A percentile compares a stretch with the other conserved stretches of the same genome.
These are phyloP conservation scores for Talaromyces funiculosus DNA, from an alignment of 2,329 filamentous ascomycete genomes.

Conservation along the genomic window DNA sequence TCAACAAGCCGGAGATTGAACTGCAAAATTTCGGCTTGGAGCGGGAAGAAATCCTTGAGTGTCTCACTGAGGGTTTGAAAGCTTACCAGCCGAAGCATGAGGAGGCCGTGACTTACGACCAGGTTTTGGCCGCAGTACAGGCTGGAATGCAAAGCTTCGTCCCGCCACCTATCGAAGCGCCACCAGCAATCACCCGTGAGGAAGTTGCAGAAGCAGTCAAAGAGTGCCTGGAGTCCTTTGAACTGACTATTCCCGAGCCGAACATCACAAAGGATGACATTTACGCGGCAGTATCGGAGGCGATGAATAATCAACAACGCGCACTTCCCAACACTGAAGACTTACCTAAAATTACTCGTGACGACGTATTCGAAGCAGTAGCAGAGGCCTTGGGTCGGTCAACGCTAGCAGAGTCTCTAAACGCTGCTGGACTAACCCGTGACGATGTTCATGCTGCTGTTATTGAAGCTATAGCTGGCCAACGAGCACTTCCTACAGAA, in stretches of 20 bases:
- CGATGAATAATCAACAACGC: conserved; percentile 13
- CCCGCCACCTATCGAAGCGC: conserved; percentile 65
- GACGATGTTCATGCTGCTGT: conserved; percentile 50
- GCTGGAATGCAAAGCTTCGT: conserved; percentile 77
- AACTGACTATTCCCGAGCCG: conserved; percentile 39
- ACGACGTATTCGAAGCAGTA: conserved; percentile 53
- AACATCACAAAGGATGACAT: conserved; percentile 18
- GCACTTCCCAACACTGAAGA: not conserved
- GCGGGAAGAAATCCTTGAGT: conserved; percentile 81
- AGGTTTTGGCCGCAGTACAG: conserved; percentile 79
- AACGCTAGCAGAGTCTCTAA: not conserved
- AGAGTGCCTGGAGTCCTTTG: conserved; percentile 80
- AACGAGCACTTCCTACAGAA: conserved; percentile 28
- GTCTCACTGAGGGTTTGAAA: conserved; percentile 77
- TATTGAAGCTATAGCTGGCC: conserved; percentile 20
- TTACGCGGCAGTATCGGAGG: conserved; percentile 14
- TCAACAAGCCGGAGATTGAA: conserved; percentile 88
- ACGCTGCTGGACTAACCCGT: conserved; percentile 41
- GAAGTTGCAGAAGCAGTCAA: conserved; percentile 48
- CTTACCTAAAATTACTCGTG: conserved; percentile 21
- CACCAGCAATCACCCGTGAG: conserved; percentile 28
- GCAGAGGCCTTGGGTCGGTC: conserved; percentile 8
- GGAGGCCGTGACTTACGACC: conserved; percentile 66
- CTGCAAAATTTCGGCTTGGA: conserved; percentile 86
- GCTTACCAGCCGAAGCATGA: conserved; percentile 57